Percentiles rank a stretch among this genome's conserved stretches.
Evolutionary conservation across 352 stramenopile genomes (phyloP).

Genomic region (Phytophthora pistaciae): DNA sequence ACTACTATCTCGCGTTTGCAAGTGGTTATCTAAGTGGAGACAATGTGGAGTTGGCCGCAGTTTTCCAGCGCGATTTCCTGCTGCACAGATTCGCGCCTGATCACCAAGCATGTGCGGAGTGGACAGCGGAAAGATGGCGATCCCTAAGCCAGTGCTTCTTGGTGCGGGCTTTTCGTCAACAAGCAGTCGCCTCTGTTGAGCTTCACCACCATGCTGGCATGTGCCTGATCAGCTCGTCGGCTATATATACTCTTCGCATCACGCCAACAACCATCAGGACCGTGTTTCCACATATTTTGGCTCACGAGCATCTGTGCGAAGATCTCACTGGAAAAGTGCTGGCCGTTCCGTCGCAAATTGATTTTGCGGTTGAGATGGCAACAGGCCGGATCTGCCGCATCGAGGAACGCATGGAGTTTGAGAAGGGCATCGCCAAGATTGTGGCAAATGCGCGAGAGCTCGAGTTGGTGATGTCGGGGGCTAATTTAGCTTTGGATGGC

Average conservation of each 20-base stretch:
- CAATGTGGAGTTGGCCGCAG: neutral
- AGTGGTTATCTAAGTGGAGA: neutral
- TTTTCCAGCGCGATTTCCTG: slow-evolving; percentile 1
- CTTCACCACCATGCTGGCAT: neutral
- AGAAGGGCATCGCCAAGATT: neutral
- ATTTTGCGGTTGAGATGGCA: slow-evolving; percentile 5
- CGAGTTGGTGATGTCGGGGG: slow-evolving; percentile 2
- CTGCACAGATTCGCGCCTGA: neutral
- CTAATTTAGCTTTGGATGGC: neutral
- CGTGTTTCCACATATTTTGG: neutral
- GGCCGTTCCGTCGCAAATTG: slow-evolving; percentile 6
- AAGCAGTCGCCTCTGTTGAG: neutral
- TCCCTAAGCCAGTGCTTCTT: neutral
- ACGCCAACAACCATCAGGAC: neutral
- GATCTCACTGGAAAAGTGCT: neutral
- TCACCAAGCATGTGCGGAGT: no score
- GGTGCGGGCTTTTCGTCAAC: neutral
- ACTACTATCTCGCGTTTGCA: slow-evolving; percentile 2
- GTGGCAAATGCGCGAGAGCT: neutral
- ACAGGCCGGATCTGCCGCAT: slow-evolving; percentile 5
- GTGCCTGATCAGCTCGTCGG: neutral
- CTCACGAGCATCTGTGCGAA: neutral
- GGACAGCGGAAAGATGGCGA: neutral
- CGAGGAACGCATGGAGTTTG: slow-evolving; percentile 16
- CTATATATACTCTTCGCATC: slow-evolving; percentile 3